These are phyloP conservation scores for Hypholoma fasciculare DNA, from an alignment of 768 basidiomycete genomes.

Conservation along the genomic window DNA sequence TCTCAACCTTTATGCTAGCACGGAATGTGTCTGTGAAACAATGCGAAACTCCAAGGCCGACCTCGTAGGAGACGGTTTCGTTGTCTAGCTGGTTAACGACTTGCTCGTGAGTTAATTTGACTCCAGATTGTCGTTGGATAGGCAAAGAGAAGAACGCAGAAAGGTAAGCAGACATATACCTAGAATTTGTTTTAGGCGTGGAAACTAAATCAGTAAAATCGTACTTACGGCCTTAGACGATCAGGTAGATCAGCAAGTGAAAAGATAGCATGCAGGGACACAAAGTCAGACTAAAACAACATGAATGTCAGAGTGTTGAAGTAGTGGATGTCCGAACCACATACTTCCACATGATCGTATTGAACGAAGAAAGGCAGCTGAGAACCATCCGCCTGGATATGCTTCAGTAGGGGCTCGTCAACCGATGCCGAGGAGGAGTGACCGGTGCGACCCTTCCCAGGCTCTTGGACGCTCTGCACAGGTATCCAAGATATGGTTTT, in stretches of 20 bases:
- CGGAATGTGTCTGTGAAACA: slow-evolving; percentile 76
- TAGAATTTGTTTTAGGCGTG: slow-evolving; percentile 26
- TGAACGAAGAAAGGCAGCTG: slow-evolving; percentile 86
- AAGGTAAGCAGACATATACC: slow-evolving; percentile 77
- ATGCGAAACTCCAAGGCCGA: slow-evolving; percentile 60
- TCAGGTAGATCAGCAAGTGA: slow-evolving; percentile 74
- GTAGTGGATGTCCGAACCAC: neutral
- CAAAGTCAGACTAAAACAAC: slow-evolving; percentile 80
- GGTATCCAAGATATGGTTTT: slow-evolving; percentile 93
- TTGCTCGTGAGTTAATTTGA: slow-evolving; percentile 77
- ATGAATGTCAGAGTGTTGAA: slow-evolving; percentile 4
- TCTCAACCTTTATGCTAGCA: slow-evolving; percentile 84
- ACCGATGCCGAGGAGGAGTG: slow-evolving; percentile 20
- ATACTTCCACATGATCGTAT: slow-evolving; percentile 91
- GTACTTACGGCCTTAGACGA: slow-evolving; percentile 71
- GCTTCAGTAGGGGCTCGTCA: slow-evolving; percentile 50
- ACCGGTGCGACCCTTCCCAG: slow-evolving; percentile 45
- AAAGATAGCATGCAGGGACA: slow-evolving; percentile 76
- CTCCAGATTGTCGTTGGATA: slow-evolving; percentile 68
- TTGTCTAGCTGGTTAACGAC: slow-evolving; percentile 90
- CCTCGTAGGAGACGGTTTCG: slow-evolving; percentile 87
- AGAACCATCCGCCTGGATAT: slow-evolving; percentile 68
- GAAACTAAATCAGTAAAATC: neutral
- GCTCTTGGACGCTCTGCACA: slow-evolving; percentile 63
- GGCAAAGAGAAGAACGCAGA: slow-evolving; percentile 89